Evolutionary conservation across 2,329 filamentous ascomycete genomes (phyloP), one percentile per base, ranked within the genome.

Genomic region (Coleophoma cylindrospora): DNA sequence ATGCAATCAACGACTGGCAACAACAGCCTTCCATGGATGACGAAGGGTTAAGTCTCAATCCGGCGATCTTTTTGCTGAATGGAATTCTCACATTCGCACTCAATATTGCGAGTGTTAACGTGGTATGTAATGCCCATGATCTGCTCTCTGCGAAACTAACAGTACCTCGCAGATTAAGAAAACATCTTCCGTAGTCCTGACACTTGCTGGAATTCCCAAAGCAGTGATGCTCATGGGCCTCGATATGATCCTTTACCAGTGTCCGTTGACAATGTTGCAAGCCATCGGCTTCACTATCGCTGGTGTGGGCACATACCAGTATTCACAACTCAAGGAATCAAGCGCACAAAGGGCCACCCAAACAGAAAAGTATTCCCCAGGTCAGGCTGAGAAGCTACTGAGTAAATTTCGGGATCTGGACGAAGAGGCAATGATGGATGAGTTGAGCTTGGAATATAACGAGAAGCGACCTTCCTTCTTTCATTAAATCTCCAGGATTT

Each of bases 141-240:
- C 13, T 12, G 10, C 4, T 41, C 48, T 38, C 33, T 33, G 36
- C 8, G n/a, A 27, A 11, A 32, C 34, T 51, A 27, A 49, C 38
- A 51, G 32, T 12, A 12, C 27, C 40, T 14, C 19, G 41, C 61
- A 92, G 87, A 95, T 95, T 62, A 89, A 89, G 66, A 91, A 89
- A 71, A 95, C 89, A 8, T 95, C 89, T 2, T 87, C 87, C 50
- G 80, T 95, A 47, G 88, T 91, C 61, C 86, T 95, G 72, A 91
- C 89, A 34, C 81, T 95, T 21, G 91, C 85, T 52, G 89, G 90
- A 66, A 89, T 95, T 57, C 80, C 94, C 63, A 95, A 95, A 72
- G 89, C 91, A 68, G 91, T 95, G 54, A 81, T 95, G 51, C 83
- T 95, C 49, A 88, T 95, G 56, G 74, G 79, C 53, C 78, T 83